Base-by-base conservation (phyloP, 2,329 filamentous ascomycete species). In the Diplodia scrobiculata region DNA sequence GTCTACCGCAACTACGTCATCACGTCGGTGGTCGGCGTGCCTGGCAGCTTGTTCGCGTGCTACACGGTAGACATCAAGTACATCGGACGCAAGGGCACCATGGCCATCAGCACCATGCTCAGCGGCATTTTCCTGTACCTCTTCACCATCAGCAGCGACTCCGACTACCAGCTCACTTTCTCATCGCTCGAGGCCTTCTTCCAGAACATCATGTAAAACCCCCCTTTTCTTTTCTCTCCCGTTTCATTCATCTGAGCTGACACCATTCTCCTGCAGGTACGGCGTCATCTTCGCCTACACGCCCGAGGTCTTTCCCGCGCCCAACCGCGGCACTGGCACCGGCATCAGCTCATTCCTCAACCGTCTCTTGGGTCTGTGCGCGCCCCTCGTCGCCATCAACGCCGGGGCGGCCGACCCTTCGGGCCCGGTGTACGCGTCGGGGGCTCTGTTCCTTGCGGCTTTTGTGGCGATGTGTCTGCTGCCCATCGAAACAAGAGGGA, bases 1-100 rank as follows among this genome's bases (percentile, higher is more conserved):
- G 80, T 86, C 0, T 96, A 95, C 79, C 88, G 90, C 68, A 91
- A 92, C 81, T 94, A 92, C 75, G 88, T 88, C 75, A 92, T 96
- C 75, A 91, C 90, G 17, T 90, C 89, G 48, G 80, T 91, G 45
- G 85, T 88, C 55, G 91, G 91, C 47, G 86, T 95, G 1, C 91
- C 91, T 0, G 91, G 91, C 25, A 90, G 88, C 55, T 78, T 95
- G 21, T 80, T 94, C 10, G 91, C 89, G 17, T 89, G 88, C 68
- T 91, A 85, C 72, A 86, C 89, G 1, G 91, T 96, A 67, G 83
- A 89, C 50, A 79, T 87, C 50, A 91, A 89, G 73, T 92, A 85
- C 19, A 81, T 88, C 0, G 89, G 89, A n/a, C 87, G 89, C 41
- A 89, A 87, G 69, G 88, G 88, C 66, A 91, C 89, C 5, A 87